These are phyloP conservation scores for Ogataea populi-albae DNA, from an alignment of 805 yeast species.

Conservation along the genomic window DNA sequence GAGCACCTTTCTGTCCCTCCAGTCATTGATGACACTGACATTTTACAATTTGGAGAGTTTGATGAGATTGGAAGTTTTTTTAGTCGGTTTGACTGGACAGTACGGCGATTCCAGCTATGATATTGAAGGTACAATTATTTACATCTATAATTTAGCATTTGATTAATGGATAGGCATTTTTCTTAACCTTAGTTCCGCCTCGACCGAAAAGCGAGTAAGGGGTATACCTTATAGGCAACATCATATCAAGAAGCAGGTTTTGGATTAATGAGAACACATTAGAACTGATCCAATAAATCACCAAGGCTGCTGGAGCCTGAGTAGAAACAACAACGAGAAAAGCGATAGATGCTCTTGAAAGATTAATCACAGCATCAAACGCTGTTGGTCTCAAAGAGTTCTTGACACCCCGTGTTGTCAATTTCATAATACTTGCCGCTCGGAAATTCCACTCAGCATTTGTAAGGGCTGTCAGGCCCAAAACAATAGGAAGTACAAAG, in stretches of 20 bases:
- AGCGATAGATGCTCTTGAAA: constrained; percentile 72
- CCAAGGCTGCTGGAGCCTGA: constrained; percentile 81
- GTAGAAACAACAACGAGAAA: constrained; percentile 80
- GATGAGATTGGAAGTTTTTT: constrained; percentile 18
- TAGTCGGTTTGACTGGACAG: constrained; percentile 8
- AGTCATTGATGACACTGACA: constrained; percentile 1
- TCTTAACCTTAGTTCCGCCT: constrained; percentile 9
- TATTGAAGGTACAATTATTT: not conserved
- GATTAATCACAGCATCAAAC: constrained; percentile 61
- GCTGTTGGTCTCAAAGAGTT: constrained; percentile 51
- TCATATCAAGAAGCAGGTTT: constrained; percentile 64
- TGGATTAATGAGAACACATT: constrained; percentile 74
- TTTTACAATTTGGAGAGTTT: constrained; percentile 11
- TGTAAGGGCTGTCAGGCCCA: constrained; percentile 69
- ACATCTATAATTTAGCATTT: constrained; percentile 8
- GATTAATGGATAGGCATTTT: constrained; percentile 15
- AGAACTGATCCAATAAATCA: constrained; percentile 89
- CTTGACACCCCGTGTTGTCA: constrained; percentile 39
- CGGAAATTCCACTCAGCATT: constrained; percentile 82
- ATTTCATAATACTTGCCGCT: constrained; percentile 53
- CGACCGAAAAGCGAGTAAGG: constrained; percentile 36
- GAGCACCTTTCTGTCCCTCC: not conserved
- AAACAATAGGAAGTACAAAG: constrained; percentile 61
- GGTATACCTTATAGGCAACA: constrained; percentile 55
- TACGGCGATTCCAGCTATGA: constrained; percentile 6